Base-by-base conservation (phyloP, 495 filamentous ascomycete genomes). In the Letharia columbiana region DNA sequence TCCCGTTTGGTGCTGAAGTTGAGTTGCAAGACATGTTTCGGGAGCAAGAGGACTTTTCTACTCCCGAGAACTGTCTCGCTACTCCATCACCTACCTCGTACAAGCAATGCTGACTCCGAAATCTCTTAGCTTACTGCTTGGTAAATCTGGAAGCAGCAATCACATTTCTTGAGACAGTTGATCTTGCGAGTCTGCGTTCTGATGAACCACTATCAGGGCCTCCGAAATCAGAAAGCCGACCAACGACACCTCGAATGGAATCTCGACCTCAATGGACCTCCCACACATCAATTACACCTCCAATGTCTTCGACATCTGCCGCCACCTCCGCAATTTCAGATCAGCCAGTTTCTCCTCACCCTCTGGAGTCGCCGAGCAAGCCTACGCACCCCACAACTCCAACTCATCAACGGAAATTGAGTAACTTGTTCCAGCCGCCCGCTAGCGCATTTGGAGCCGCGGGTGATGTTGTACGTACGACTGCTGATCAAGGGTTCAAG, bases 111-210 rank as follows among this genome's bases (percentile, higher is more conserved):
- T 28, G 23, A 28, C 23, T 28, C 23, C 23, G 23, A 28, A 28
- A 28, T 28, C 23, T 28, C 23, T 28, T 28, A 28, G 92, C 94
- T 23, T 99, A 98, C 74, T 98, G 94, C 70, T 81, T 99, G 49
- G 96, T 94, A 17, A 98, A 94, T 71, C 86, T 98, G 15, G 94
- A 99, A 77, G 94, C 94, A 9, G 88, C 93, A 59, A 91, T 98
- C 56, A 90, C 87, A 62, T 99, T 99, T 72, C 79, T 99, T n/a
- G 93, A 98, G 71, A 97, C 94, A 35, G 93, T 99, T 39, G 94
- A 99, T 73, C 83, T 99, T 12, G 90, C 92, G 18, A 96, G 88
- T 58, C 81, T 99, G 15, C 86, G 92, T 63, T 88, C 89, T n/a
- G 91, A 96, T 65, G 91, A 93, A 71, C 72, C 80, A 18, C 78